These are phyloP conservation scores for Cinchona pubescens DNA, from an alignment of 257 asterid genomes.

Conservation along the genomic window DNA sequence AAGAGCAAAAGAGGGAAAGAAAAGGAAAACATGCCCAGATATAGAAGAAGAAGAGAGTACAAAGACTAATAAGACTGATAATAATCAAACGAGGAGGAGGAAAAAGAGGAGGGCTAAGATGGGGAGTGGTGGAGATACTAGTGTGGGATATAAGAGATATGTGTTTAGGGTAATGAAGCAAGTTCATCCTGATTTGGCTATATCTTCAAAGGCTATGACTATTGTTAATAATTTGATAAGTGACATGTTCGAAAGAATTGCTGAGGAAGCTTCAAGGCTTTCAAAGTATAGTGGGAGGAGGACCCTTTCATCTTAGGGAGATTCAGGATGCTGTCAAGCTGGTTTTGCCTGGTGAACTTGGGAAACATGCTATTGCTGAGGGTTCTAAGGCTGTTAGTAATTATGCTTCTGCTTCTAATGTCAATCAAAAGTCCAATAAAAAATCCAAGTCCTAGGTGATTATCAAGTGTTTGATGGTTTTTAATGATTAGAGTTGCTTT, in stretches of 20 bases:
- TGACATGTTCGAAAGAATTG: conserved; percentile 76
- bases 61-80: background rate
- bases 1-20: background rate
- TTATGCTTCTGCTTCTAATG: conserved; percentile 30
- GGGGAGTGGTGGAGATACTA: conserved; percentile 29
- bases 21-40: background rate
- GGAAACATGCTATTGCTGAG: conserved; percentile 77
- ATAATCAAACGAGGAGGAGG: too few species aligned
- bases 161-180: conserved; percentile 74
- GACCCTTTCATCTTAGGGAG: conserved; percentile 70
- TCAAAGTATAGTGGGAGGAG: conserved; percentile 33
- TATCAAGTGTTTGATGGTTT: background rate
- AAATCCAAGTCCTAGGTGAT: conserved; percentile 7
- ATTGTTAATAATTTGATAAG: conserved; percentile 58
- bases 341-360: conserved; percentile 78
- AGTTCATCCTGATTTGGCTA: conserved; percentile 82
- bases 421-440: conserved; percentile 1
- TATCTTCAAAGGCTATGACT: conserved; percentile 71
- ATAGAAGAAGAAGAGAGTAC: background rate
- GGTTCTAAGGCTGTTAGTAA: conserved; percentile 62
- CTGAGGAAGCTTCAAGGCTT: conserved; percentile 61
- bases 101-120: conserved; percentile 30
- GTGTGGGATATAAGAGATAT: conserved; percentile 56
- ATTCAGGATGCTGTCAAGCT: conserved; percentile 81
- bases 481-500: background rate